phyloP scores from a whole-genome alignment of 129 eudicot species.

The Silybum marianum region DNA sequence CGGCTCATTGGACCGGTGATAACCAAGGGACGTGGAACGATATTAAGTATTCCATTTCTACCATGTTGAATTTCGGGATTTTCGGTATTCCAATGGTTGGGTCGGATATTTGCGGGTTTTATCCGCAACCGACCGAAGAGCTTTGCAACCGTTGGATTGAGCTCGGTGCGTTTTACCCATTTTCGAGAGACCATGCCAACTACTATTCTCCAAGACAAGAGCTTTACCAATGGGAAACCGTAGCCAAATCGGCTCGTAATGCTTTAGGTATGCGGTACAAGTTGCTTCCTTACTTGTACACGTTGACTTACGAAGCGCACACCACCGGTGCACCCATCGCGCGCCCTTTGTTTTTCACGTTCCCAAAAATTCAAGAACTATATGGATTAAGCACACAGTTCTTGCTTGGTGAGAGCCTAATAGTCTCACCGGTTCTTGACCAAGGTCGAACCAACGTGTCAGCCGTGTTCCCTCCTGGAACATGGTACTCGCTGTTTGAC shows the following conservation, averaged over 20 bases:
- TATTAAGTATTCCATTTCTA: constrained; percentile 76
- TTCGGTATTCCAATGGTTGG: constrained; percentile 99
- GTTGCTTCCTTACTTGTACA: constrained; percentile 81
- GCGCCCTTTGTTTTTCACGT: constrained; percentile 85
- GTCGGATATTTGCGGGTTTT: constrained; percentile 95
- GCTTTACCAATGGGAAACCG: constrained; percentile 92
- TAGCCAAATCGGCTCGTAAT: constrained; percentile 76
- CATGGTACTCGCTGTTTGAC: constrained; percentile 86
- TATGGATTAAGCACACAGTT: constrained; percentile 90
- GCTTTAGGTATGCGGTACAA: constrained; percentile 96
- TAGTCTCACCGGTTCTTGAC: constrained; percentile 95
- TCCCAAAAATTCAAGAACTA: constrained; percentile 52
- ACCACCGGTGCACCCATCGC: constrained; percentile 88
- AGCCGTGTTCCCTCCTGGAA: constrained; percentile 75
- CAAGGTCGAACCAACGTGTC: constrained; percentile 60
- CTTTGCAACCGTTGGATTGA: constrained; percentile 98
- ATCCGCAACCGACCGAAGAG: constrained; percentile 87
- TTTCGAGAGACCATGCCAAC: constrained; percentile 93
- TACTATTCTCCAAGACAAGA: constrained; percentile 89
- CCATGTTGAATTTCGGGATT: constrained; percentile 87
- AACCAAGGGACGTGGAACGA: constrained; percentile 91
- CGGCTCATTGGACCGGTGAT: constrained; percentile 99
- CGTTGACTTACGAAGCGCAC: constrained; percentile 80
- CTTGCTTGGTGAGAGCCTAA: constrained; percentile 71
- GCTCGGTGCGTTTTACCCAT: constrained; percentile 91